Evolutionary conservation across 1,284 basidiomycete genomes (phyloP).

Genomic region (Porogramme epimiltina): DNA sequence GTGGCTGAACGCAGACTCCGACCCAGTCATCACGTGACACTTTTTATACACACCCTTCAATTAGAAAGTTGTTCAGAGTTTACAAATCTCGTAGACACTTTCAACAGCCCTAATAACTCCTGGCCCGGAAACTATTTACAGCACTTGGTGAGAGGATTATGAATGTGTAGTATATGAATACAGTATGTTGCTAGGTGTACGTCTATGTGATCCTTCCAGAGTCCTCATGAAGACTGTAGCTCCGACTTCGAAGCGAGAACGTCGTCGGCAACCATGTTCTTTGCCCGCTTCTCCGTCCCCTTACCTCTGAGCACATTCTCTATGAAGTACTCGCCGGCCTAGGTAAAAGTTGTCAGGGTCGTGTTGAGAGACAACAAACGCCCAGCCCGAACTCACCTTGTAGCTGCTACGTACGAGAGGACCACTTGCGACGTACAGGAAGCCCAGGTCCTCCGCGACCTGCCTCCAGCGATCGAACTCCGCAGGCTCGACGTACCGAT

Average conservation of each 20-base stretch:
- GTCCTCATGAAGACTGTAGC: not conserved
- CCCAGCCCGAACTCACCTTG: constrained; percentile 67
- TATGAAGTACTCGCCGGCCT: constrained; percentile 93
- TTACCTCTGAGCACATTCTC: constrained; percentile 83
- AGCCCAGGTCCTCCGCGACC: constrained; percentile 91
- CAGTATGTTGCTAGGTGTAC: not conserved
- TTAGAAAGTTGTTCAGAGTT: too few relatives aligned
- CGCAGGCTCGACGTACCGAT: constrained; percentile 91
- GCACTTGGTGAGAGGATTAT: not conserved
- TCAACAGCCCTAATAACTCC: too few relatives aligned
- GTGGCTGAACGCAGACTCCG: not conserved
- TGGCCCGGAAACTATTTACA: too few relatives aligned
- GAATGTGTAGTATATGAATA: not conserved
- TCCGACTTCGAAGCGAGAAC: constrained; percentile 4
- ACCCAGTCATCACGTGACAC: too few relatives aligned
- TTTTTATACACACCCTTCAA: too few relatives aligned
- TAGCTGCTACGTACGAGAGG: constrained; percentile 96
- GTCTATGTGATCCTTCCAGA: too few relatives aligned
- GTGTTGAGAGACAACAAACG: not conserved
- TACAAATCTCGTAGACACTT: constrained; percentile 9
- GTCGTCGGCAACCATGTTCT: constrained; percentile 34
- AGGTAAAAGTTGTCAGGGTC: not conserved
- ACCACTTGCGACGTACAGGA: constrained; percentile 96
- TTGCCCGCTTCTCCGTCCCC: constrained; percentile 44
- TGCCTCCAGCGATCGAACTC: constrained; percentile 94